Base-by-base conservation (phyloP, 2,329 filamentous ascomycete genomes). In the Tympanopsis confertula region DNA sequence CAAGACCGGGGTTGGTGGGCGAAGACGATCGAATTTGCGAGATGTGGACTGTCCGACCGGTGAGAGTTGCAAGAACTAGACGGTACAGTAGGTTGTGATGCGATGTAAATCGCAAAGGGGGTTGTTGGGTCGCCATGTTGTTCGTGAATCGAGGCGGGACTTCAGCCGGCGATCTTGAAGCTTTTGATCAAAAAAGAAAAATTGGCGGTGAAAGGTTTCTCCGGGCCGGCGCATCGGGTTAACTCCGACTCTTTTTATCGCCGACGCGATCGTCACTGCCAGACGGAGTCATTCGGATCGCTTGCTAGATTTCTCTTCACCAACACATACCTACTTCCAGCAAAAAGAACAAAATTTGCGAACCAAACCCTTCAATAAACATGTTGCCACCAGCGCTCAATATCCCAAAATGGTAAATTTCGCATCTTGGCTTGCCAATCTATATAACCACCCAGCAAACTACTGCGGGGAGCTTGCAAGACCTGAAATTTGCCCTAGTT, bases 11-110 rank as follows among this genome's bases (percentile, higher is more conserved):
- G 50, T 83, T 80, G 29, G 86, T 88, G 35, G 83, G 80, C 30
- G 86, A 94, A 13, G 82, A 77, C 46, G 85, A 78, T 52, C 91
- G 86, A 63, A 98, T 96, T 60, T 91, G 83, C 38, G 89, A 91
- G 56, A 98, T 89, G 61, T 89, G 87, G 39, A 96, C 66, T 2
- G 91, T 79, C 26, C 82, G 78, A 48, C 91, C 91, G 44, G 88
- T 94, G 43, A 98, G 76, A 2, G 91, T 96, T 15, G 91, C 78
- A 39, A 98, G 78, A 33, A 94, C 75, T 33, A 98, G 78, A 38
- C 91, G 85, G 49, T 86, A 79, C 24, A 84, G 71, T 43, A 98
- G 81, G 47, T 82, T 78, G 50, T 82, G 79, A 58, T 94, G 87
- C 50, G 84, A 81, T 37, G 84, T 89, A 57, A 98, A 88, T 47